phyloP scores from a whole-genome alignment of 352 stramenopile species.

The Phytophthora crassamura region DNA sequence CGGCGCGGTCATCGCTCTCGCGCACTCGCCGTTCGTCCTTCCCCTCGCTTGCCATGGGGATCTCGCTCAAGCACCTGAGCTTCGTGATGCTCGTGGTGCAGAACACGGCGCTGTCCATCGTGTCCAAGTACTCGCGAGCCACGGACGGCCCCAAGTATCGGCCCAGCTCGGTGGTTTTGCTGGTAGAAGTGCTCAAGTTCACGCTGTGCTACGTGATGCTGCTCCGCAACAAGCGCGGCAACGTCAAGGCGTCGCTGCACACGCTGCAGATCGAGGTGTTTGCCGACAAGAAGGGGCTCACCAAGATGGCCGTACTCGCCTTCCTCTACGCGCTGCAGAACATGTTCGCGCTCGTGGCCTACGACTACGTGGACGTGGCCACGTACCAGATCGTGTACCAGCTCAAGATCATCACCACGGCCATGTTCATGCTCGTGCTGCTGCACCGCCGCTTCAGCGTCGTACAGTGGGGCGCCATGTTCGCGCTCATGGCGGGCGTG shows the following conservation, averaged over 20 bases:
- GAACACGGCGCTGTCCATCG: slow-evolving; percentile 87
- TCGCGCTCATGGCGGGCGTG: slow-evolving; percentile 87
- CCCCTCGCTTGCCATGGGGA: slow-evolving; percentile 19
- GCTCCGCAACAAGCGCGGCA: slow-evolving; percentile 65
- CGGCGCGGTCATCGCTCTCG: too few relatives aligned
- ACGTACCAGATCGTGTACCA: slow-evolving; percentile 93
- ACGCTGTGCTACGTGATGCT: slow-evolving; percentile 80
- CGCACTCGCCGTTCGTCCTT: slow-evolving; percentile 21
- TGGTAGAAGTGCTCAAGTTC: slow-evolving; percentile 88
- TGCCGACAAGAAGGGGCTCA: slow-evolving; percentile 74
- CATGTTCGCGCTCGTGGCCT: slow-evolving; percentile 87
- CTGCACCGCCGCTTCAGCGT: slow-evolving; percentile 85
- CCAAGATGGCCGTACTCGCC: slow-evolving; percentile 87
- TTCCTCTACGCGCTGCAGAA: slow-evolving; percentile 90
- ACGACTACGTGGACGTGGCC: slow-evolving; percentile 90
- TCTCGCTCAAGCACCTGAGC: slow-evolving; percentile 81
- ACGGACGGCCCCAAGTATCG: slow-evolving; percentile 81
- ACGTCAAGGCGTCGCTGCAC: slow-evolving; percentile 58
- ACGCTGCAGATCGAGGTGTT: slow-evolving; percentile 83
- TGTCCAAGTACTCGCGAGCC: slow-evolving; percentile 89
- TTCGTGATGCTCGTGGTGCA: slow-evolving; percentile 89
- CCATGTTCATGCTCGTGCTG: slow-evolving; percentile 90
- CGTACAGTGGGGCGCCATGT: slow-evolving; percentile 87
- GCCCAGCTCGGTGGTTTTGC: slow-evolving; percentile 76
- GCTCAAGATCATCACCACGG: slow-evolving; percentile 92